Evolutionary conservation across 208 protist genomes (phyloP).

Genomic region (Naegleria lovaniensis): DNA sequence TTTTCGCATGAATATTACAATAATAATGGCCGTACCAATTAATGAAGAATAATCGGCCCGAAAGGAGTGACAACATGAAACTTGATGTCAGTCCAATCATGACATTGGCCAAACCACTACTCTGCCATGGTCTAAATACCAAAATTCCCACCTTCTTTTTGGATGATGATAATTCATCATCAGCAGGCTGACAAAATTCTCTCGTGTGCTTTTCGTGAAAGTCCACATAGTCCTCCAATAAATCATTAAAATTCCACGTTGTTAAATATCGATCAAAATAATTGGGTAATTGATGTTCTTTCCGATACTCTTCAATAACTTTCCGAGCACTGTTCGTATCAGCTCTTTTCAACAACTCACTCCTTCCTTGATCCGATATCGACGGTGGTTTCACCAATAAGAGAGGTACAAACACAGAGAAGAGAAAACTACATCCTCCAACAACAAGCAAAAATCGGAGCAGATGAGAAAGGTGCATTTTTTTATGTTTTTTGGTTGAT

Average conservation of each 20-base stretch:
- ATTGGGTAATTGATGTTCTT: neutral
- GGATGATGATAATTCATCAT: neutral
- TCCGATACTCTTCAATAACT: neutral
- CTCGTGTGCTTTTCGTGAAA: neutral
- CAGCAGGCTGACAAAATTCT: neutral
- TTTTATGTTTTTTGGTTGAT: neutral
- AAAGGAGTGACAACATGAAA: neutral
- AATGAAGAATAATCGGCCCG: neutral
- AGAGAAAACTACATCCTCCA: neutral
- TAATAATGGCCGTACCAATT: conserved; percentile 20
- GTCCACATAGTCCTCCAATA: neutral
- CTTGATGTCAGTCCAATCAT: conserved; percentile 4
- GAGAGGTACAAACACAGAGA: neutral
- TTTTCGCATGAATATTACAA: neutral
- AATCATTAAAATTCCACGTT: neutral
- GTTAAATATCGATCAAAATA: conserved; percentile 8
- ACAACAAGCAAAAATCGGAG: neutral
- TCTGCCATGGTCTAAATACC: conserved; percentile 10
- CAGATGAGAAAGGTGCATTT: neutral
- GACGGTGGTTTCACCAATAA: neutral
- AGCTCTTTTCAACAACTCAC: neutral
- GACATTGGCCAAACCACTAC: conserved; percentile 13
- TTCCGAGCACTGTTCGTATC: neutral
- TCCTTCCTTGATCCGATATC: neutral
- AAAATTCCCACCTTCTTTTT: neutral